These are phyloP conservation scores for Euphorbia celastroides DNA, from an alignment of 441 rosid genomes.

Conservation along the genomic window DNA sequence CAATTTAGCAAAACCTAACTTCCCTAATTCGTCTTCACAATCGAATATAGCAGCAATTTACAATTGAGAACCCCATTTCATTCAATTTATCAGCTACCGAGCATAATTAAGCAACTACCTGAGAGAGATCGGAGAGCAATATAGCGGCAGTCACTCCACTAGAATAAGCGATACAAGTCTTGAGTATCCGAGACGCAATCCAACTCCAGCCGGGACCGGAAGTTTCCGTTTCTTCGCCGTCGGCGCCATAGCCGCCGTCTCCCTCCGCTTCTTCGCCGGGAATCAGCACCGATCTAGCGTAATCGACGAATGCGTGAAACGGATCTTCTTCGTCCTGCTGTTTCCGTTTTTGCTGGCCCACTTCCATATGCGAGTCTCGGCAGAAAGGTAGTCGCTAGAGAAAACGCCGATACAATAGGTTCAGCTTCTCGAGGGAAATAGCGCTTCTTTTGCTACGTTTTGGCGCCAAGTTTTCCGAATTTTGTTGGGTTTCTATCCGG, in stretches of 20 bases:
- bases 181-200: constrained; percentile 68
- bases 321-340: constrained; percentile 37
- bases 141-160: constrained; percentile 88
- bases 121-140: constrained; percentile 77
- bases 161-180: constrained; percentile 71
- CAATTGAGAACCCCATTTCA: not conserved
- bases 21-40: not conserved
- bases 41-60: not conserved
- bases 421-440: constrained; percentile 2
- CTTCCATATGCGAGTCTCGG: constrained; percentile 28
- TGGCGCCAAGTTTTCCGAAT: not conserved
- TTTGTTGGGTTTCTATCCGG: not conserved
- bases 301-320: constrained; percentile 70
- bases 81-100: constrained; percentile 3
- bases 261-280: constrained; percentile 37
- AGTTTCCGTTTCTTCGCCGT: constrained; percentile 21
- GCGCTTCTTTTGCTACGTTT: not conserved
- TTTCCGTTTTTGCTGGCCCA: constrained; percentile 13
- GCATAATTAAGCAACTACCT: constrained; percentile 34
- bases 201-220: constrained; percentile 76
- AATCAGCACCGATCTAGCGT: constrained; percentile 45
- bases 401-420: not conserved
- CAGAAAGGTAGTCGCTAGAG: not conserved
- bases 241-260: constrained; percentile 12
- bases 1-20: not conserved